These are phyloP conservation scores for Globisporangium paddicum DNA, from an alignment of 352 stramenopile genomes.

Conservation along the genomic window DNA sequence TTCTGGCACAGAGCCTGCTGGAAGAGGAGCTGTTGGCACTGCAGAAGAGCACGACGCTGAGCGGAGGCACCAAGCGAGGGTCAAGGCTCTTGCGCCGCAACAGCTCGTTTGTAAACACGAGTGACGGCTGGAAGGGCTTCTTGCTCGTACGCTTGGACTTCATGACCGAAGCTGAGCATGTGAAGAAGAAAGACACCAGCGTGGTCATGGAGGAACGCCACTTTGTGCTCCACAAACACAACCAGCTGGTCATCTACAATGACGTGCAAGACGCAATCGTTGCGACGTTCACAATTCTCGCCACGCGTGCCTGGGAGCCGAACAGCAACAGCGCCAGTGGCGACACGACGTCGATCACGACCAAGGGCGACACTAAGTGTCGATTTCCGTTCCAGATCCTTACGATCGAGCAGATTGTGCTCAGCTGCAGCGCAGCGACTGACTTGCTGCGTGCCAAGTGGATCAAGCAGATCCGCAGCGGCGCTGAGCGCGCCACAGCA, in stretches of 20 bases:
- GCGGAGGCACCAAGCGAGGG: neutral
- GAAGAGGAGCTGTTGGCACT: slow-evolving; percentile 23
- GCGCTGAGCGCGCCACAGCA: slow-evolving; percentile 40
- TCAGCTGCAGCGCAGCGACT: slow-evolving; percentile 54
- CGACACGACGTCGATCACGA: slow-evolving; percentile 21
- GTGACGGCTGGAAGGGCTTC: slow-evolving; percentile 15
- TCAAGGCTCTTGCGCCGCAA: neutral
- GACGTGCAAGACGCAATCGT: slow-evolving; percentile 21
- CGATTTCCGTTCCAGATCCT: slow-evolving; percentile 68
- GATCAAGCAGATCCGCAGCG: slow-evolving; percentile 60
- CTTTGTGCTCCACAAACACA: slow-evolving; percentile 40
- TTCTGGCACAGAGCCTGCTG: slow-evolving; percentile 41
- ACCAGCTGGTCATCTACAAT: slow-evolving; percentile 42
- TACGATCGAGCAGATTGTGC: slow-evolving; percentile 54
- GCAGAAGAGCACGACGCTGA: neutral
- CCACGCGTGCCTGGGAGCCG: slow-evolving; percentile 39
- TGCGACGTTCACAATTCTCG: slow-evolving; percentile 35
- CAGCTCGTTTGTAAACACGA: slow-evolving; percentile 1
- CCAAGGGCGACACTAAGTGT: slow-evolving; percentile 15
- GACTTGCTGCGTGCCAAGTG: slow-evolving; percentile 57
- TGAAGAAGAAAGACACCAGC: slow-evolving; percentile 16
- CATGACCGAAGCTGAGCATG: slow-evolving; percentile 14
- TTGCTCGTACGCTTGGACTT: slow-evolving; percentile 37
- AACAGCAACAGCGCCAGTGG: neutral
- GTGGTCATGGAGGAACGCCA: slow-evolving; percentile 39